These are phyloP conservation scores for Umbelopsis sp. DNA, from an alignment of 371 early-diverging fungal genomes.

Conservation along the genomic window DNA sequence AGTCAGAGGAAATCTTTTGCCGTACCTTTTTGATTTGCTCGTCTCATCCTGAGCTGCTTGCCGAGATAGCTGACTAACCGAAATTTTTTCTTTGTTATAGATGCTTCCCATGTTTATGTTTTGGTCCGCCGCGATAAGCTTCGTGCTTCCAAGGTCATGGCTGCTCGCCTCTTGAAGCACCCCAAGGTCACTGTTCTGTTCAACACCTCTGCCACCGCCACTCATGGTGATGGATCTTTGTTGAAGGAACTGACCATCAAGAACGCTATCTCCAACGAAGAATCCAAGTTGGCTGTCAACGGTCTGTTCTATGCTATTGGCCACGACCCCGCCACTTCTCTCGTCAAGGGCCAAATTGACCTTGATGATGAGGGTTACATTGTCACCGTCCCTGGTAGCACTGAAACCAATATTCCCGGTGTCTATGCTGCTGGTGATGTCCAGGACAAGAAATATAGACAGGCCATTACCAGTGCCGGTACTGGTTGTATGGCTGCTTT, in stretches of 20 bases:
- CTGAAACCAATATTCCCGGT: conserved; percentile 86
- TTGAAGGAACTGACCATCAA: conserved; percentile 74
- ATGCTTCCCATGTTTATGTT: conserved; percentile 89
- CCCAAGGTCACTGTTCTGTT: conserved; percentile 93
- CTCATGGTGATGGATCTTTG: conserved; percentile 82
- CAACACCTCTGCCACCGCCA: conserved; percentile 86
- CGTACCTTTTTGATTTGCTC: too few relatives aligned
- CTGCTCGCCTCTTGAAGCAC: conserved; percentile 78
- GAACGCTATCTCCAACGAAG: conserved; percentile 73
- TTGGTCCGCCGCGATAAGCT: conserved; percentile 96
- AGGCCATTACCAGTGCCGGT: conserved; percentile 74
- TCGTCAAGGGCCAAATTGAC: conserved; percentile 77
- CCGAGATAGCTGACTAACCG: conserved; percentile 3
- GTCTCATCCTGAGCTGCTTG: too few relatives aligned
- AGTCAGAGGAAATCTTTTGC: too few relatives aligned
- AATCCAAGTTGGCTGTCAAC: conserved; percentile 70
- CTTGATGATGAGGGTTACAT: conserved; percentile 92
- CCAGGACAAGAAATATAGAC: conserved; percentile 94
- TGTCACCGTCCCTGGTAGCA: conserved; percentile 78
- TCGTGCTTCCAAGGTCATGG: conserved; percentile 97
- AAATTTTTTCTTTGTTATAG: conserved; percentile 26
- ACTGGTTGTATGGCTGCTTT: conserved; percentile 96
- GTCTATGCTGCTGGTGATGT: conserved; percentile 99
- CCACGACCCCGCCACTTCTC: conserved; percentile 89
- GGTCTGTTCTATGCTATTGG: conserved; percentile 99